phyloP scores from a whole-genome alignment of 2,329 filamentous ascomycete species.

The Fusarium aywerte region DNA sequence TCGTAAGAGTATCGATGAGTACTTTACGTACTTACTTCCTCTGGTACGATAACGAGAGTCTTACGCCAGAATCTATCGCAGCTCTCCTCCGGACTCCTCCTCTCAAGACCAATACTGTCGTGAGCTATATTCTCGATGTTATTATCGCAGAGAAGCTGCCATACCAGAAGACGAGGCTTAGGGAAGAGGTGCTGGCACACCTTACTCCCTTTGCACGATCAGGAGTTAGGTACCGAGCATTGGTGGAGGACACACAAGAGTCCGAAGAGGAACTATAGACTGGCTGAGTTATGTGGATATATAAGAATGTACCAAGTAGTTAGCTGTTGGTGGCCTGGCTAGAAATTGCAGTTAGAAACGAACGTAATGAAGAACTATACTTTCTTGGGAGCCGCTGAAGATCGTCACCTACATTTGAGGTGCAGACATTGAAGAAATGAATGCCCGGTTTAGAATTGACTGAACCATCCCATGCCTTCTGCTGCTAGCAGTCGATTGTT shows the following conservation, averaged over 20 bases:
- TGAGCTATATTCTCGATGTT: conserved; percentile 67
- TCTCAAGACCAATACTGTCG: conserved; percentile 65
- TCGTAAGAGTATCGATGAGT: conserved; percentile 44
- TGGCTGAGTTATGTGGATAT: not conserved
- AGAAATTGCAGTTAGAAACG: not conserved
- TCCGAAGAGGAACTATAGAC: not conserved
- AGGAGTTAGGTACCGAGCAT: conserved; percentile 41
- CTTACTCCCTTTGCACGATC: conserved; percentile 44
- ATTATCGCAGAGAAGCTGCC: conserved; percentile 63
- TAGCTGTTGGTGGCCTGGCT: not conserved
- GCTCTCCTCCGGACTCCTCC: conserved; percentile 69
- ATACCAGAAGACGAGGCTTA: conserved; percentile 59
- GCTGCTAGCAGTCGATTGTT: too few relatives aligned
- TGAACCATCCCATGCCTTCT: too few relatives aligned
- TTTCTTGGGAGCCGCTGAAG: not conserved
- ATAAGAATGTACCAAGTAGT: not conserved
- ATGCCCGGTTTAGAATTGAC: too few relatives aligned
- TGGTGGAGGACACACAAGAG: conserved; percentile 39
- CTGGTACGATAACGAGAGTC: conserved; percentile 66
- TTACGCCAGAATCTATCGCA: conserved; percentile 63
- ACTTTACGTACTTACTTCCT: conserved; percentile 70
- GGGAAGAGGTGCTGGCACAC: conserved; percentile 55
- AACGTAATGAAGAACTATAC: not conserved
- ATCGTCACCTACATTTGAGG: not conserved
- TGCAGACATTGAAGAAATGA: too few relatives aligned